Evolutionary conservation across 1,139 yeast genomes (phyloP), one percentile per base, ranked within the genome.

Genomic region (Sugiyamaella neomexicana): DNA sequence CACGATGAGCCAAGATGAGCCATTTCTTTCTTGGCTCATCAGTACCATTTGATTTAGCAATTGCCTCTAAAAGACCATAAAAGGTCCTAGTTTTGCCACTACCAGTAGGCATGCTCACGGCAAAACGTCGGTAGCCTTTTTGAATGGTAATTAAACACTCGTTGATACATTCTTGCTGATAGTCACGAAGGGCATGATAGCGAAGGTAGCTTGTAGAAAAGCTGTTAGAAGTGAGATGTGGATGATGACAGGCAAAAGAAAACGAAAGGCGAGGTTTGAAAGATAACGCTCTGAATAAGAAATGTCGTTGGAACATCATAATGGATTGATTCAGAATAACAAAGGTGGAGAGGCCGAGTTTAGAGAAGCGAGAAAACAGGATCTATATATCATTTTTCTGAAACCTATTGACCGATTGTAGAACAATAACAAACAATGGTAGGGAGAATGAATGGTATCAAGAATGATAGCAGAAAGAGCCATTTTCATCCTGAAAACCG

Each of bases 101-200:
- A 0, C 99, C 99, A 0, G 98, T 93, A 5, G 97, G 97, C 50
- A 93, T 69, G 13, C 90, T 87, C 1, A 89, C 90, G 0, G 95
- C 97, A 1, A 90, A 80, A 47, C 95, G 74, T 20, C 75, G 71
- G 3, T 74, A 67, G 0, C 85, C 83, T 0, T 69, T 62, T 0
- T 63, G 58, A 2, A 89, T 69, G 0, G 89, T 80, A 0, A 69
- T 62, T 1, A 82, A 63, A 27, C 93, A 81, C 0, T 77, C 68
- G 0, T 78, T 66, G 1, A 90, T 80, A 45, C 96, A 93, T 46
- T 85, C 83, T 44, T 76, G 68, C 67, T 91, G 98, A 64, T 91
- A 91, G 16, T 80, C 82, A 34, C 87, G 69, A 2, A 82, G 73
- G 15, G 49, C 42, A 25, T 15, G 34, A 13, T 4, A 29, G 5